These are phyloP conservation scores for Saraca asoca DNA, from an alignment of 331 rosid species.

Conservation along the genomic window DNA sequence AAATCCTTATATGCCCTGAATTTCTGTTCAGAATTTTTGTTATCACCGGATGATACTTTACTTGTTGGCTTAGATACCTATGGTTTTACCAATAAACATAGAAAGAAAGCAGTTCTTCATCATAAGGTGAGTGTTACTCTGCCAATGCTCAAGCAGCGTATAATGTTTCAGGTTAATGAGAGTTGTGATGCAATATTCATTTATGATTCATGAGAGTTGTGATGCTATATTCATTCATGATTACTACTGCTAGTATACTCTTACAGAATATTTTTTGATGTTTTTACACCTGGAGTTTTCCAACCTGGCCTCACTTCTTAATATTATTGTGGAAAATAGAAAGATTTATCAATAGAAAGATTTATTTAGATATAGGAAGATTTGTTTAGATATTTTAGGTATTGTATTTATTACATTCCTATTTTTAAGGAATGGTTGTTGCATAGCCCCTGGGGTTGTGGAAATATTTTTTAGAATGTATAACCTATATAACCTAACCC, in stretches of 20 bases:
- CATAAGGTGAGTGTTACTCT: constrained; percentile 56
- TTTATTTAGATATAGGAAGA: no score
- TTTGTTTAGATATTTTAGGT: no score
- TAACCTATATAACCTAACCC: no score
- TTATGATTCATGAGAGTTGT: neutral
- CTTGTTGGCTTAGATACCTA: constrained; percentile 62
- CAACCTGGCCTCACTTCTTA: neutral
- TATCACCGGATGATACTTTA: constrained; percentile 63
- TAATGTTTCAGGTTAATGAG: neutral
- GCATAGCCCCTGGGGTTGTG: no score
- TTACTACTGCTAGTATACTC: constrained; percentile 5
- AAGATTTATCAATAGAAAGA: no score
- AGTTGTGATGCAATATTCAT: constrained; percentile 15
- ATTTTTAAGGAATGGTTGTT: no score
- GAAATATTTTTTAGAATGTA: no score
- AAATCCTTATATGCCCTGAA: constrained; percentile 76
- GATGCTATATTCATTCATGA: constrained; percentile 12
- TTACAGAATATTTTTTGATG: constrained; percentile 22
- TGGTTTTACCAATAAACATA: constrained; percentile 44
- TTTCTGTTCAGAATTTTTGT: constrained; percentile 63
- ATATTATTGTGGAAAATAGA: constrained; percentile 1
- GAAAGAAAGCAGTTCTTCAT: constrained; percentile 64
- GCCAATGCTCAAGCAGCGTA: neutral
- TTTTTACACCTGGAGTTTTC: neutral
- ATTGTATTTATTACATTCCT: no score